These are phyloP conservation scores for Aspergillus nomiae DNA, from an alignment of 2,329 filamentous ascomycete genomes.

Conservation along the genomic window DNA sequence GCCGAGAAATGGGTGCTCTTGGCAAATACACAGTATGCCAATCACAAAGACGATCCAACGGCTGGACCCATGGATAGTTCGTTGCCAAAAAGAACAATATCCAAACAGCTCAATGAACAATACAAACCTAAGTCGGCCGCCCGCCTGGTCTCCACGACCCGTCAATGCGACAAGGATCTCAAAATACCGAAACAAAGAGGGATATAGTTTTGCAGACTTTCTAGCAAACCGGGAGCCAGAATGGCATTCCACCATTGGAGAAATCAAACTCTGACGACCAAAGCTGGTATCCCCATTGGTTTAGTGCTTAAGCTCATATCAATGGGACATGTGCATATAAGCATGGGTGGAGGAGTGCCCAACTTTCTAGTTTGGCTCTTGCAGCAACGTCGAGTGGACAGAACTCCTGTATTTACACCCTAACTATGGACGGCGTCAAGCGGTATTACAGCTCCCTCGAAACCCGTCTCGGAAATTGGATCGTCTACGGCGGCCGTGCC, in stretches of 20 bases:
- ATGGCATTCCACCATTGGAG: too few species aligned
- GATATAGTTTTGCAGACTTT: background rate
- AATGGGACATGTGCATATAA: background rate
- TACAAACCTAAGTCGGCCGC: background rate
- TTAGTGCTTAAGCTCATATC: background rate
- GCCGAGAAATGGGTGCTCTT: background rate
- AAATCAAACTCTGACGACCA: too few species aligned
- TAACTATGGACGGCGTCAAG: conserved; percentile 6
- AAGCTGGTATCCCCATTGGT: background rate
- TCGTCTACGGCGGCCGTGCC: conserved; percentile 48
- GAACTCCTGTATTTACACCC: too few species aligned
- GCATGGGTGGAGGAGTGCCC: background rate
- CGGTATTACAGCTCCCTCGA: conserved; percentile 12
- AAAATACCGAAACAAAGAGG: background rate
- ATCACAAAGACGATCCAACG: background rate
- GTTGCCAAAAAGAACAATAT: background rate
- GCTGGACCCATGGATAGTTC: background rate
- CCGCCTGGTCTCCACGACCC: background rate
- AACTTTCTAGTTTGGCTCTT: background rate
- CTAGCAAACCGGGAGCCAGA: too few species aligned
- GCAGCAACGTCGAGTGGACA: background rate
- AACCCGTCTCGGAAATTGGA: conserved; percentile 27
- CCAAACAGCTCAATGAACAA: background rate
- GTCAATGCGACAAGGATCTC: background rate
- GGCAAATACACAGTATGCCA: background rate